These are phyloP conservation scores for Aureobasidium subglaciale DNA, from an alignment of 2,329 filamentous ascomycete genomes.

Conservation along the genomic window DNA sequence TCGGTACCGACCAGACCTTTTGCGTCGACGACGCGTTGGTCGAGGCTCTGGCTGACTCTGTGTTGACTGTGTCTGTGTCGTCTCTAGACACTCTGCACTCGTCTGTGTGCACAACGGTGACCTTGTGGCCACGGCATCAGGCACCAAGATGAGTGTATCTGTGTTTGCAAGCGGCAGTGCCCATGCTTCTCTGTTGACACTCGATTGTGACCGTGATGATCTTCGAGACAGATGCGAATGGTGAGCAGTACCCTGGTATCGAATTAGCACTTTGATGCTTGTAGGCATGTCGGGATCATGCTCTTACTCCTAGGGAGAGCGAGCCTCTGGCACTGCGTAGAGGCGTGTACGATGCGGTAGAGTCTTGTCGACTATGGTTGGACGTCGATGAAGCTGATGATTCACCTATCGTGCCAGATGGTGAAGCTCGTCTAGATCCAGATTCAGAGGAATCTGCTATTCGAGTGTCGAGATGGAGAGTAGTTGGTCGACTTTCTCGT, in stretches of 20 bases:
- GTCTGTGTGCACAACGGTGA: background rate
- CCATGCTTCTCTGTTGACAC: background rate
- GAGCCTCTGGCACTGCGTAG: constrained; percentile 2
- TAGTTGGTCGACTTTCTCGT: background rate
- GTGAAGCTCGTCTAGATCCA: background rate
- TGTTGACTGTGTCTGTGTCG: background rate
- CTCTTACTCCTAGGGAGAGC: background rate
- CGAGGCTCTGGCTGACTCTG: background rate
- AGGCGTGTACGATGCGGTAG: constrained; percentile 2
- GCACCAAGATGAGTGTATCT: background rate
- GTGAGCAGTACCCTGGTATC: background rate
- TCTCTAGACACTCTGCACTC: background rate
- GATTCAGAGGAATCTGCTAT: background rate
- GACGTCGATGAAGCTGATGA: background rate
- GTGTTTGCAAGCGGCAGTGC: constrained; percentile 5
- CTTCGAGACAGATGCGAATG: background rate
- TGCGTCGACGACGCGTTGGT: background rate
- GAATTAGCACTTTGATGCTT: background rate
- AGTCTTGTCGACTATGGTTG: background rate
- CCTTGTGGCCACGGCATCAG: background rate
- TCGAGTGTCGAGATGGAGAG: background rate
- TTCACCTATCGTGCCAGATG: background rate
- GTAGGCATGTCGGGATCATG: background rate
- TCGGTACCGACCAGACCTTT: background rate
- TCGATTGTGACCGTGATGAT: background rate